These are phyloP conservation scores for Fusarium sulawesiense DNA, from an alignment of 2,329 filamentous ascomycete species.

Conservation along the genomic window DNA sequence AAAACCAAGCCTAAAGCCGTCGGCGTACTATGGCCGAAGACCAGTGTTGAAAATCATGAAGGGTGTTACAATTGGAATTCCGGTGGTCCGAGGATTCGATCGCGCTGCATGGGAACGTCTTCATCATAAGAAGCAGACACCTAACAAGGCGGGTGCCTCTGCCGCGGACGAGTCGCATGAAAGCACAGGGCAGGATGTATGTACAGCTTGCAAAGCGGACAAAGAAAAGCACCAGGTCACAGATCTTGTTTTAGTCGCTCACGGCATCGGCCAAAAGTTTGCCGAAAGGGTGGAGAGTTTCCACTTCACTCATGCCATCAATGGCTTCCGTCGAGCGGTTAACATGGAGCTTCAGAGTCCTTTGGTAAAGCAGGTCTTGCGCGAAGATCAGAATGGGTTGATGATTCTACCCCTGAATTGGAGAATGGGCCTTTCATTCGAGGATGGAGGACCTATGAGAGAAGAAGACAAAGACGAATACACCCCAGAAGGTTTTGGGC, in stretches of 20 bases:
- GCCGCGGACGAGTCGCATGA: conserved; percentile 47
- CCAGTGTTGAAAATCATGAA: conserved; percentile 88
- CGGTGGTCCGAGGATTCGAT: conserved; percentile 91
- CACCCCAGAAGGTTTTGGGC: conserved; percentile 67
- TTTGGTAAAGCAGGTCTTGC: conserved; percentile 78
- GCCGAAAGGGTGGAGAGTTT: conserved; percentile 95
- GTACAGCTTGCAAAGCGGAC: conserved; percentile 72
- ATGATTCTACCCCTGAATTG: conserved; percentile 97
- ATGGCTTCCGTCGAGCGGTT: conserved; percentile 85
- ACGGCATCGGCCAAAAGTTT: conserved; percentile 96
- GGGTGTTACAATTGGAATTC: conserved; percentile 83
- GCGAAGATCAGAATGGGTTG: conserved; percentile 83
- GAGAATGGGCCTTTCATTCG: conserved; percentile 88
- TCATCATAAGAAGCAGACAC: conserved; percentile 62
- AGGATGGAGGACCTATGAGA: conserved; percentile 75
- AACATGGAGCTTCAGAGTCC: conserved; percentile 84
- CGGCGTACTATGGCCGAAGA: conserved; percentile 82
- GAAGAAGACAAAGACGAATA: conserved; percentile 65
- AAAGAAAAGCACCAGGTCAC: conserved; percentile 77
- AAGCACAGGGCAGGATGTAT: conserved; percentile 49
- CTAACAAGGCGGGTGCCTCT: conserved; percentile 46
- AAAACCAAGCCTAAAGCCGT: conserved; percentile 86
- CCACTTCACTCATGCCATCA: conserved; percentile 97
- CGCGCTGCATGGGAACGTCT: conserved; percentile 79
- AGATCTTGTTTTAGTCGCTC: conserved; percentile 89